Evolutionary conservation across 2,329 filamentous ascomycete genomes (phyloP).

Genomic region (Diplodia intermedia): DNA sequence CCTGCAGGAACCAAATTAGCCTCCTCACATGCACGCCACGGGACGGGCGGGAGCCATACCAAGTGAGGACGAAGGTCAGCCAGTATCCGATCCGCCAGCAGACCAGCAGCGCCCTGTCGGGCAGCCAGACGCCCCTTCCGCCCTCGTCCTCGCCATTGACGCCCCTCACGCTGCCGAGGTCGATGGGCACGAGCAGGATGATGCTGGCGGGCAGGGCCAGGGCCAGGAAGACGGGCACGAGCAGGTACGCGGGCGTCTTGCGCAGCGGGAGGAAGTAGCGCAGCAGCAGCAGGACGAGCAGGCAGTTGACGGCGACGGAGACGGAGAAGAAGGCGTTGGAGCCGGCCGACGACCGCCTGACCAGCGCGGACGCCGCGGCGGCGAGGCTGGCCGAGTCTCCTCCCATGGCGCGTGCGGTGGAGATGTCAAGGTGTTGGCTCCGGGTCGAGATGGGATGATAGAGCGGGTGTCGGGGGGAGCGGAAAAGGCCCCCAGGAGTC

Average conservation of each 20-base stretch:
- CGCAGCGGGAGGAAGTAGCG: constrained; percentile 91
- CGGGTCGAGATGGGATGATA: neutral
- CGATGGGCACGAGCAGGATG: constrained; percentile 90
- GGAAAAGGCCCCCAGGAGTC: constrained; percentile 16
- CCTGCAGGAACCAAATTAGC: constrained; percentile 56
- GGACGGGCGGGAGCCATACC: constrained; percentile 61
- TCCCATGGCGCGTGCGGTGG: constrained; percentile 4
- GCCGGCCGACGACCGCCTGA: constrained; percentile 67
- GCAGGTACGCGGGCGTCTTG: constrained; percentile 85
- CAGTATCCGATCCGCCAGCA: constrained; percentile 97
- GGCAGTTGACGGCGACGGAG: constrained; percentile 75
- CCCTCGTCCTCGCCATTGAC: constrained; percentile 68
- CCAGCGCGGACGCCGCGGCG: constrained; percentile 2
- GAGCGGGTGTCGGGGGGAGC: neutral
- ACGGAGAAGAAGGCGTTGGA: constrained; percentile 80
- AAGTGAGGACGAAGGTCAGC: constrained; percentile 94
- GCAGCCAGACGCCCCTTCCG: constrained; percentile 85
- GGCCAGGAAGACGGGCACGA: constrained; percentile 94
- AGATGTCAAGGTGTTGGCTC: neutral
- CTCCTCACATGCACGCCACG: constrained; percentile 10
- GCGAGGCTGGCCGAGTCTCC: neutral
- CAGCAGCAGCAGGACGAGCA: constrained; percentile 80
- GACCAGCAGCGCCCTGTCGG: constrained; percentile 77
- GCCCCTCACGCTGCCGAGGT: constrained; percentile 84
- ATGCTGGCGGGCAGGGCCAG: constrained; percentile 90